Evolutionary conservation across 1,284 basidiomycete species (phyloP).

Genomic region (Psilocybe mexicana): DNA sequence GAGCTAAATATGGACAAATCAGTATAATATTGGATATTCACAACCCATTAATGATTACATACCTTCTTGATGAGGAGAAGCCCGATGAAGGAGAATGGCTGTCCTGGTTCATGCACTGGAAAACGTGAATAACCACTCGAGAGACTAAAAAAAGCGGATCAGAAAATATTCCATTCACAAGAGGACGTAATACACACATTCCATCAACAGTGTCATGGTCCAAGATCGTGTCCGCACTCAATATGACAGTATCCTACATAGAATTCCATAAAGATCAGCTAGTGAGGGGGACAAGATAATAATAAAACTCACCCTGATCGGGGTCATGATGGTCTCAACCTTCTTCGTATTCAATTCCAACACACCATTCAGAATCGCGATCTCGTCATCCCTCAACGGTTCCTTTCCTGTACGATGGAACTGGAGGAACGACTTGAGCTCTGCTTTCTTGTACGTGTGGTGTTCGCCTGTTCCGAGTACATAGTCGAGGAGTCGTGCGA

Average conservation of each 20-base stretch:
- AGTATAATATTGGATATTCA: no score
- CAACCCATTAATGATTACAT: background rate
- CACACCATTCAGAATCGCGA: slow-evolving; percentile 86
- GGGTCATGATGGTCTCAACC: slow-evolving; percentile 86
- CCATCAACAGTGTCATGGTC: slow-evolving; percentile 80
- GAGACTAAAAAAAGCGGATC: slow-evolving; percentile 40
- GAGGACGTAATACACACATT: slow-evolving; percentile 44
- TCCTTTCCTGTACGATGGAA: slow-evolving; percentile 88
- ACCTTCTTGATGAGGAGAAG: slow-evolving; percentile 88
- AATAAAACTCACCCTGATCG: slow-evolving; percentile 56
- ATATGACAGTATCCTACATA: slow-evolving; percentile 72
- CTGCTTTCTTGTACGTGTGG: slow-evolving; percentile 88
- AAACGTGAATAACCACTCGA: slow-evolving; percentile 92
- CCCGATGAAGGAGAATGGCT: slow-evolving; percentile 81
- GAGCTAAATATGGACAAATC: slow-evolving; percentile 48
- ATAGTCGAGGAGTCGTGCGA: slow-evolving; percentile 82
- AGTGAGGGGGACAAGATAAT: background rate
- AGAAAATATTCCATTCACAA: background rate
- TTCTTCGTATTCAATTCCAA: slow-evolving; percentile 84
- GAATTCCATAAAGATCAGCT: slow-evolving; percentile 19
- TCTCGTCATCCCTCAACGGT: slow-evolving; percentile 87
- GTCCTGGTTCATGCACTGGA: slow-evolving; percentile 82
- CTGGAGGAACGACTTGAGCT: slow-evolving; percentile 91
- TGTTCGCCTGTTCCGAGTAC: slow-evolving; percentile 73
- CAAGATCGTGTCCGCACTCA: slow-evolving; percentile 77